phyloP scores from a whole-genome alignment of 441 rosid species.

The Manihot esculenta region DNA sequence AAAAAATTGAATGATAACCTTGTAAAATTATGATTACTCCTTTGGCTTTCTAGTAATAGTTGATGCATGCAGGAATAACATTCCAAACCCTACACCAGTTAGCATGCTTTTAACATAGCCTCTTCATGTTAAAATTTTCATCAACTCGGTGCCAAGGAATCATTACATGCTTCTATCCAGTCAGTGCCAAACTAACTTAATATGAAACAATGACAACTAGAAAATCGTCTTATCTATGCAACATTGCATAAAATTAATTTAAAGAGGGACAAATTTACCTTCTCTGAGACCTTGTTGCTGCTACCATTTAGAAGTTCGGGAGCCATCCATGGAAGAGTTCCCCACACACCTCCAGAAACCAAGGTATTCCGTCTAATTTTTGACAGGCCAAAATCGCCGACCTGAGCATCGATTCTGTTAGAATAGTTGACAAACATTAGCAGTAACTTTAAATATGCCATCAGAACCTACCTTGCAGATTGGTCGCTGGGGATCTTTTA shows the following conservation, averaged over 20 bases:
- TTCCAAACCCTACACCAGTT: neutral
- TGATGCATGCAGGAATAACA: neutral
- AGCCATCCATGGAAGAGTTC: slow-evolving; percentile 99
- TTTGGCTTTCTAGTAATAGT: neutral
- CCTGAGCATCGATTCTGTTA: slow-evolving; percentile 42
- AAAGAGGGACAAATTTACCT: slow-evolving; percentile 47
- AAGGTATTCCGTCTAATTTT: too few relatives aligned
- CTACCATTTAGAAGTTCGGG: slow-evolving; percentile 93
- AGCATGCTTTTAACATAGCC: neutral
- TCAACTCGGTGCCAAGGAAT: neutral
- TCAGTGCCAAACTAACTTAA: slow-evolving; percentile 7
- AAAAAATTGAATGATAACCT: slow-evolving; percentile 9
- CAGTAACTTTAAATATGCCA: neutral
- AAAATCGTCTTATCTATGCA: neutral
- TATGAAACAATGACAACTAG: neutral
- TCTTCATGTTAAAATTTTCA: neutral
- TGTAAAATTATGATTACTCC: neutral
- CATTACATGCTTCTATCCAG: neutral
- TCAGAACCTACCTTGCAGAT: slow-evolving; percentile 79
- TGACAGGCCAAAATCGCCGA: slow-evolving; percentile 97
- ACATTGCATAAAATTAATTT: neutral
- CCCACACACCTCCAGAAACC: slow-evolving; percentile 97
- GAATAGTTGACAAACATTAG: neutral
- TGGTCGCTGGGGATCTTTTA: slow-evolving; percentile 88
- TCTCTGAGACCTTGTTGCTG: slow-evolving; percentile 92